Evolutionary conservation across 2,329 filamentous ascomycete genomes (phyloP), one percentile per base, ranked within the genome.

Genomic region (Mycogone perniciosa): DNA sequence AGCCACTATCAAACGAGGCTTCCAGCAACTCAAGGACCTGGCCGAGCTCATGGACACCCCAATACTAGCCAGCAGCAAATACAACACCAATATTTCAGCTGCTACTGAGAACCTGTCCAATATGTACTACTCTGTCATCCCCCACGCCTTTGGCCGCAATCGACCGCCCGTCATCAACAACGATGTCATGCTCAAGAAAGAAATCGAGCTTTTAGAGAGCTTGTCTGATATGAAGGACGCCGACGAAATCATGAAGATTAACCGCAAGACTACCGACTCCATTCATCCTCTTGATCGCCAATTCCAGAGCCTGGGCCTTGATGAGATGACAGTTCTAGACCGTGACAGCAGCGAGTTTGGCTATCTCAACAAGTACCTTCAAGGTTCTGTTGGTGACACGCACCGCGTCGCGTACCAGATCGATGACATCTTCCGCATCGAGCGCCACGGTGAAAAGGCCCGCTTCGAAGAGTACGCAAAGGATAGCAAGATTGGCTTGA

Each of bases 221-320:
- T 71, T 95, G 63, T 85, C 83, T 2, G 88, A 93, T 61, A 92
- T 95, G 87, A 90, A 91, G 67, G 85, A 88, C 53, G 84, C 88
- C 2, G 80, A 82, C 26, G 78, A 84, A 29, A 86, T 95, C 62
- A 85, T 95, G 78, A 90, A 88, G 67, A 71, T 75, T 4, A 78
- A 81, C 35, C 68, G 64, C 41, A 71, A 74, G 54, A 49, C 78
- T 30, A 70, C 70, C 7, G 72, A 76, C 51, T 69, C 71, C 9
- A 61, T 88, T 11, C 80, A 91, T 59, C 72, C 75, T 10, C 75
- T 92, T 6, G 89, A 95, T 64, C 76, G 76, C 42, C 87, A 88
- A 57, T 95, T 84, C 72, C 70, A 80, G 51, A 80, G 82, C 29
- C 76, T 96, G 1, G 79, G 80, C 5, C 72, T 95, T 70, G 68